Evolutionary conservation across 2,329 filamentous ascomycete genomes (phyloP).

Genomic region (Curvularia eragrostidis): DNA sequence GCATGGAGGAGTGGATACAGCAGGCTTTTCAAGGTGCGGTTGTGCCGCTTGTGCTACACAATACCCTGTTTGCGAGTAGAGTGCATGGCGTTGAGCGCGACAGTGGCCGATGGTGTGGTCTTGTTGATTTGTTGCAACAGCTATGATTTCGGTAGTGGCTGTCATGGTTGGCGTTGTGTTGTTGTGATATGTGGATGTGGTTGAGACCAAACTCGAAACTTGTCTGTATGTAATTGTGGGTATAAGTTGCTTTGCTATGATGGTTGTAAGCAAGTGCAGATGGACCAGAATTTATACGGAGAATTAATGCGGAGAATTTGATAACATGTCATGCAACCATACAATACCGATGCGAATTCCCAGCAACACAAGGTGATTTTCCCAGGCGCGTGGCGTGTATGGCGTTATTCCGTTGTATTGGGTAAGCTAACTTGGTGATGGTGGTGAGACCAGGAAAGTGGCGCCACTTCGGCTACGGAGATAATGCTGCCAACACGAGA

Average conservation of each 20-base stretch:
- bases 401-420: slow-evolving; percentile 3
- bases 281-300: slow-evolving; percentile 2
- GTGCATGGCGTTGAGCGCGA: slow-evolving; percentile 16
- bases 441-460: slow-evolving; percentile 14
- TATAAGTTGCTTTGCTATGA: neutral
- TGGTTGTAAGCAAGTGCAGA: neutral
- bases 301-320: neutral
- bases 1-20: neutral
- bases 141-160: neutral
- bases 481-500: neutral
- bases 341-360: neutral
- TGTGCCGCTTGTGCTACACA: neutral
- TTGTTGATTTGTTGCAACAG: slow-evolving; percentile 9
- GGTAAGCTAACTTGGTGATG: slow-evolving; percentile 1
- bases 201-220: neutral
- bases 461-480: slow-evolving; percentile 5
- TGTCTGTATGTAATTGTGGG: slow-evolving; percentile 1
- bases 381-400: neutral
- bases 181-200: neutral
- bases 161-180: neutral
- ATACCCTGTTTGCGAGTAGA: slow-evolving; percentile 9
- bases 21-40: neutral
- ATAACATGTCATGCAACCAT: neutral
- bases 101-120: slow-evolving; percentile 20
- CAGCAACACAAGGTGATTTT: neutral